These are phyloP conservation scores for Sugiyamaella lignohabitans DNA, from an alignment of 805 yeast genomes.

Conservation along the genomic window DNA sequence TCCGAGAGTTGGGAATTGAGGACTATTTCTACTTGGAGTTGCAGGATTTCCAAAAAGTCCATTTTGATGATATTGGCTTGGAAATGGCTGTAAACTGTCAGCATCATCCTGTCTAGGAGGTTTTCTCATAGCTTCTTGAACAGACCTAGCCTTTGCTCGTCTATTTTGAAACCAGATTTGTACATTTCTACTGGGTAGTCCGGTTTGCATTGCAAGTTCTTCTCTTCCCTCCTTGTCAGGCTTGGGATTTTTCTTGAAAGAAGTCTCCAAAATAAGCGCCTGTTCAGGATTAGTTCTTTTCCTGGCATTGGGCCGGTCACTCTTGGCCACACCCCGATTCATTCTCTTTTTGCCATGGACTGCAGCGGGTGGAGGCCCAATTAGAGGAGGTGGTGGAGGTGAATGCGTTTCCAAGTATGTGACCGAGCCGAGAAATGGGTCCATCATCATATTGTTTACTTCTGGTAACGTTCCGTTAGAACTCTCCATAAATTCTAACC, in stretches of 20 bases:
- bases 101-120: not conserved
- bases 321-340: not conserved
- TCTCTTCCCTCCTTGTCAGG: slow-evolving; percentile 70
- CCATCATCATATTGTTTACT: not conserved
- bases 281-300: slow-evolving; percentile 30
- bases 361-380: slow-evolving; percentile 4
- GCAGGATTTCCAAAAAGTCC: not conserved
- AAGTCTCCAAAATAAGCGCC: slow-evolving; percentile 52
- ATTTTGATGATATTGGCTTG: not conserved
- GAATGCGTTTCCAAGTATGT: not conserved
- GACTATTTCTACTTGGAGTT: not conserved
- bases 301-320: slow-evolving; percentile 13
- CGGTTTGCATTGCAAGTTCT: slow-evolving; percentile 60
- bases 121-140: slow-evolving; percentile 1
- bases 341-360: slow-evolving; percentile 3
- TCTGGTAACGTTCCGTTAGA: too few relatives aligned
- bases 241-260: slow-evolving; percentile 66
- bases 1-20: not conserved
- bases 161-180: slow-evolving; percentile 94
- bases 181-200: slow-evolving; percentile 77
- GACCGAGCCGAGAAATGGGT: not conserved
- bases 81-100: not conserved
- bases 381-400: slow-evolving; percentile 2
- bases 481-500: not conserved
- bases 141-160: slow-evolving; percentile 44